Evolutionary conservation across 2,329 filamentous ascomycete genomes (phyloP), one percentile per base, ranked within the genome.

Genomic region (Tolypocladium inflatum): DNA sequence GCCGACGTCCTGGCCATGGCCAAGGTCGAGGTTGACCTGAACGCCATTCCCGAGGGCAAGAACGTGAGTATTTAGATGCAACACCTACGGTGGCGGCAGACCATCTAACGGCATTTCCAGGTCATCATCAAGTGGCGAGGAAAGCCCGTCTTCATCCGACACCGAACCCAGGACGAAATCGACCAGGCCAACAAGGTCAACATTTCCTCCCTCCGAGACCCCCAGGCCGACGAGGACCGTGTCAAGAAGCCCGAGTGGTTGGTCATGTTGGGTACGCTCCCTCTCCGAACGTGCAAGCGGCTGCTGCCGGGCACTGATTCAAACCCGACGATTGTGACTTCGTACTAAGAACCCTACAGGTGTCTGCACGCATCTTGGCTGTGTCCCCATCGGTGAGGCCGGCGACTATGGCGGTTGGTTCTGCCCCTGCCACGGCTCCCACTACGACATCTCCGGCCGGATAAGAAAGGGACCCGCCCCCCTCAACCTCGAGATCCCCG

Each of bases 61-160:
- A 99, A 99, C 81, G 94, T 92, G 81, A 75, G 88, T 81, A 21
- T 17, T 57, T 45, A 19, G 33, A 48, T 7, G 45, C 37, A 43
- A n/a, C 54, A 45, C 57, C 35, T 30, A 57, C 62, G 41, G 61
- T 4, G 26, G 30, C 37, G 6, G 35, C 17, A 57, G 59, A 52
- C 4, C 1, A 33, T 39, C 57, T 62, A 51, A 60, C 38, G 1
- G 21, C 11, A 7, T 10, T n/a, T 3, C 26, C 56, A 92, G 89
- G 88, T 99, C 75, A 95, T 99, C 76, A 96, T 99, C 84, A 99
- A 99, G 83, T 99, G 94, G 94, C 90, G 94, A 83, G 94, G 94
- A 76, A 99, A 99, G 89, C 94, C 94, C 76, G 91, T 99, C 76
- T 99, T 99, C 83, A 91, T 99, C 85, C 92, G 94, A 76, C 94